phyloP scores from a whole-genome alignment of 2,329 filamentous ascomycete genomes.

The Aspergillus sp. region DNA sequence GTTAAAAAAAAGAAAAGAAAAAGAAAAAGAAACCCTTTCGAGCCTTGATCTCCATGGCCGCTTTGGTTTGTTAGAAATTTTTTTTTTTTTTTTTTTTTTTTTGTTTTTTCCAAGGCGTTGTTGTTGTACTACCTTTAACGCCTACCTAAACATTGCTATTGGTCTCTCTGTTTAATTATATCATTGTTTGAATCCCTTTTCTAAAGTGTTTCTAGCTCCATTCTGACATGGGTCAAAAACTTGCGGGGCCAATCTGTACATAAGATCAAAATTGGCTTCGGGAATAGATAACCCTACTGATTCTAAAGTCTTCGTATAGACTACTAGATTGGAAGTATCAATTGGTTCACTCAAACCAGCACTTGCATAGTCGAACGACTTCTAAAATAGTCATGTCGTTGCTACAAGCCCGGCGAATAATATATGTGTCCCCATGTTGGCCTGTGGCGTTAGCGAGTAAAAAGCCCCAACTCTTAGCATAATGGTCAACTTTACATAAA shows the following conservation, averaged over 20 bases:
- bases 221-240: constrained; percentile 23
- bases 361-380: neutral
- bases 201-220: constrained; percentile 21
- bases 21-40: neutral
- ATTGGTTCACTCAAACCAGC: neutral
- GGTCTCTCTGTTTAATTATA: constrained; percentile 17
- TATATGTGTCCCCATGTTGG: no score
- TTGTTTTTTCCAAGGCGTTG: constrained; percentile 37
- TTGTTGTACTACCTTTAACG: constrained; percentile 29
- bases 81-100: constrained; percentile 32
- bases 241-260: constrained; percentile 36
- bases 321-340: neutral
- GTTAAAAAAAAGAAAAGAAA: constrained; percentile 20
- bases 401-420: no score
- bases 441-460: neutral
- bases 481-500: neutral
- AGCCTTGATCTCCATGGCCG: constrained; percentile 11
- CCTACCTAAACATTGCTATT: constrained; percentile 32
- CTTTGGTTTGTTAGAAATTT: constrained; percentile 26
- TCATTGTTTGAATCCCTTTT: constrained; percentile 22
- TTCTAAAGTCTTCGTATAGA: neutral
- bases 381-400: neutral
- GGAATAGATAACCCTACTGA: constrained; percentile 8
- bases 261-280: constrained; percentile 32
- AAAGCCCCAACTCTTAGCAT: neutral